Percentiles rank a stretch among this genome's conserved stretches.
Evolutionary conservation across 108 stramenopile genomes (phyloP).

Genomic region (Stephanodiscus triporus): DNA sequence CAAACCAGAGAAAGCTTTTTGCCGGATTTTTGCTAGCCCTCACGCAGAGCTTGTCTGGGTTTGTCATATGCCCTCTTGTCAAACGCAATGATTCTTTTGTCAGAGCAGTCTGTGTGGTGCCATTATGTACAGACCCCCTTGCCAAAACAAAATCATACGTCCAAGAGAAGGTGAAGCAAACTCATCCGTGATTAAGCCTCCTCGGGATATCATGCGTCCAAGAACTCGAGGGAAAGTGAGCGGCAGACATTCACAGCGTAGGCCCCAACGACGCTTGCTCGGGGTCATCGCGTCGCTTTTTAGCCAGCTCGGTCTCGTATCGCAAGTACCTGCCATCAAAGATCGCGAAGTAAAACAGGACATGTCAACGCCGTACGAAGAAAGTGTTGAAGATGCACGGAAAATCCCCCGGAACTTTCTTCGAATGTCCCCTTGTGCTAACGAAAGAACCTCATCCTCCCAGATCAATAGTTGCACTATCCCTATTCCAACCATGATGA

Average conservation of each 20-base stretch:
- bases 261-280: conserved; percentile 6
- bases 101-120: neutral
- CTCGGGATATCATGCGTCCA: too few relatives aligned
- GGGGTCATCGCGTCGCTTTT: conserved; percentile 40
- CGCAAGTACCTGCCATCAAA: conserved; percentile 86
- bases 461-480: conserved; percentile 36
- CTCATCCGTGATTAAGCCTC: too few relatives aligned
- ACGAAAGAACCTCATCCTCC: conserved; percentile 57
- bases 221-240: neutral
- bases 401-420: too few relatives aligned
- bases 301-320: conserved; percentile 70
- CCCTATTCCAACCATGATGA: conserved; percentile 37
- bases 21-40: conserved; percentile 70
- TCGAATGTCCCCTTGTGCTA: too few relatives aligned
- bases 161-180: neutral
- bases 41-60: conserved; percentile 37
- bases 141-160: neutral
- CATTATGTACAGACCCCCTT: neutral
- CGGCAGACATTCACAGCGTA: neutral
- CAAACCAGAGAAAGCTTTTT: conserved; percentile 8
- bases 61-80: conserved; percentile 76
- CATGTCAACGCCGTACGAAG: too few relatives aligned
- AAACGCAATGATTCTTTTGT: neutral
- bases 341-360: conserved; percentile 88
- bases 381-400: too few relatives aligned